Base-by-base conservation (phyloP, 2,329 filamentous ascomycete genomes). In the Shiraia sp. region DNA sequence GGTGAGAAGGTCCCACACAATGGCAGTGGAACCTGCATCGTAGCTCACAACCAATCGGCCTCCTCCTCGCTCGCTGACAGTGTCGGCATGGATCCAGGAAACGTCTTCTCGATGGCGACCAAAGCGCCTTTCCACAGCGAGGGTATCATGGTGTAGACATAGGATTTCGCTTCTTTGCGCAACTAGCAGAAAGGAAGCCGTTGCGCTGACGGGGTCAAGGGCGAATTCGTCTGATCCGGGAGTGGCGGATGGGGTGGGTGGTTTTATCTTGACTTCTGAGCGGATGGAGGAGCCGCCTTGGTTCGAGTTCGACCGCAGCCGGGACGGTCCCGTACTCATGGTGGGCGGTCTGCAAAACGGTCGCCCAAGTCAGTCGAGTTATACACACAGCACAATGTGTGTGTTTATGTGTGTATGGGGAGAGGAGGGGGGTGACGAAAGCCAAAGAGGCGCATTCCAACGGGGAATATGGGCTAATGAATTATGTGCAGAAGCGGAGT, bases 1-100 rank as follows among this genome's bases (percentile, higher is more conserved):
- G 0, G 90, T 95, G 73, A 95, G 83, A 47, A 96, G 78, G 71
- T 99, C 92, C 93, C 93, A 99, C 6, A 97, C 89, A 63, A 97
- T 96, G 3, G 91, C 90, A 1, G 89, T 96, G 69, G 92, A 88
- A 26, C 89, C 86, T 13, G 82, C 81, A 75, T 99, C 93, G 62
- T 96, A 96, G 73, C 90, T 97, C 48, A 96, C 89, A 2, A 95
- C 90, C 46, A 95, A 73, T 50, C 91, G 80, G 19, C 92, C 93
- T 1, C 86, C 85, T 3, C 91, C 91, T 47, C 83, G 76, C 55
- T 96, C 91, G 68, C 91, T 96, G 41, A 88, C 83, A 63, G 91
- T 97, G 68, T 99, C 93, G 38, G 95, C 90, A 1, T 86, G 85
- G 40, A 99, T 82, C 61, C 96, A 79, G 40, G 86, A 79, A 22